Evolutionary conservation across 2,329 filamentous ascomycete genomes (phyloP), one percentile per base, ranked within the genome.

Genomic region (Monosporascus sp.): DNA sequence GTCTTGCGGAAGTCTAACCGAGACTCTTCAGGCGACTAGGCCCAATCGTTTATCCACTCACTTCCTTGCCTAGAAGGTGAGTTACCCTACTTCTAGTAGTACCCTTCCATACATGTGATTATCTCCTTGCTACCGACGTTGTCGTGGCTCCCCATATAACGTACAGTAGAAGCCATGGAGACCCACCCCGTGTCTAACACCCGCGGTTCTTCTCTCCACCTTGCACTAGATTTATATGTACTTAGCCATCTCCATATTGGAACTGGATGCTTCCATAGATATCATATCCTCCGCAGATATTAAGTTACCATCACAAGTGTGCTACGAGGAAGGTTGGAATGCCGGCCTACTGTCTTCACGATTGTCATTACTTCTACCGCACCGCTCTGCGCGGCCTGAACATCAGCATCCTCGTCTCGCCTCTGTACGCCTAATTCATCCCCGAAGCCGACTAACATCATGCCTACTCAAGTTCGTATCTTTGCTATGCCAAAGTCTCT

Each of bases 361-460:
- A 95, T 73, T 95, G 89, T 67, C 90, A 95, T 71, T 95, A 95
- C 75, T 95, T 96, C 75, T 94, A 89, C 78, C 89, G 89, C 78
- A 95, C 87, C 72, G 88, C 89, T 68, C 77, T 96, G 75, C 89
- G 89, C 78, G 86, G 91, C 68, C 78, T 96, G 64, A 93, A 88
- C 68, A 85, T 96, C 64, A 82, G 85, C 74, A 95, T 89, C 64
- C 81, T 77, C 66, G 83, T 96, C 71, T 90, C 87, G 61, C 86
- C 88, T 63, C 77, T 90, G 51, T 91, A 90, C 77, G 81, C 79
- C 72, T 90, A 77, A 79, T 64, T 69, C 59, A 9, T 52, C 40
- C 8, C 4, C 59, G 61, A 63, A 20, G 57, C 65, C 64, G 71
- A 65, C 78, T 81, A 68, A 81, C 72, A 70, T 65, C 60, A 85